Evolutionary conservation across 1,139 yeast species (phyloP).

Genomic region (Yamadazyma mexicana): DNA sequence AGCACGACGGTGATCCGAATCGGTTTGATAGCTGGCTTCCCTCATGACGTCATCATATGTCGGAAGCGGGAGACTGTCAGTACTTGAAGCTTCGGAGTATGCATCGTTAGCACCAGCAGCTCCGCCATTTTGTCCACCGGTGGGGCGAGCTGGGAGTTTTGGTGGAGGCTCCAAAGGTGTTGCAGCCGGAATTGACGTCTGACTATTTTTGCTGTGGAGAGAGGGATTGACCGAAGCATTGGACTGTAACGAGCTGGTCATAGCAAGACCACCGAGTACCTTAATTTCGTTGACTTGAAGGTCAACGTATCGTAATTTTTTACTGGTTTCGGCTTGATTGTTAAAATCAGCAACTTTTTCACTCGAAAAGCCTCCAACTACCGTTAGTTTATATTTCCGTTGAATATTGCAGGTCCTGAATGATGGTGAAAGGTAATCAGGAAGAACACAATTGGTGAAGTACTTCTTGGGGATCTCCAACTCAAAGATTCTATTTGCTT

Average conservation of each 20-base stretch:
- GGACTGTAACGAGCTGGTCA: slow-evolving; percentile 23
- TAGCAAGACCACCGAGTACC: slow-evolving; percentile 43
- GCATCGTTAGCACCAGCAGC: background rate
- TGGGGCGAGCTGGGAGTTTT: slow-evolving; percentile 2
- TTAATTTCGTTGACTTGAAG: slow-evolving; percentile 37
- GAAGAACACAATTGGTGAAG: slow-evolving; percentile 44
- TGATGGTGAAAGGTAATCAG: slow-evolving; percentile 52
- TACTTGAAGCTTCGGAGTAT: slow-evolving; percentile 4
- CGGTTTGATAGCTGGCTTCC: slow-evolving; percentile 26
- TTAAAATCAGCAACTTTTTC: slow-evolving; percentile 25
- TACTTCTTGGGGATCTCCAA: slow-evolving; percentile 46
- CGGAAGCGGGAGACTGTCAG: slow-evolving; percentile 24
- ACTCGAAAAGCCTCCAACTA: slow-evolving; percentile 47
- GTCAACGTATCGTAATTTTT: slow-evolving; percentile 30
- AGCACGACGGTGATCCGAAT: slow-evolving; percentile 29
- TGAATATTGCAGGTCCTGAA: slow-evolving; percentile 59
- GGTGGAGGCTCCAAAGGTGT: slow-evolving; percentile 4
- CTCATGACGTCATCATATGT: slow-evolving; percentile 39
- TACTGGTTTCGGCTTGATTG: slow-evolving; percentile 18
- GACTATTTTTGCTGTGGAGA: slow-evolving; percentile 4
- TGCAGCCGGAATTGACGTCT: background rate
- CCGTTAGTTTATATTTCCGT: slow-evolving; percentile 44
- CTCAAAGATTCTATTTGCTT: slow-evolving; percentile 30
- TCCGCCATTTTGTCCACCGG: too few relatives aligned
- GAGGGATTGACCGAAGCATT: slow-evolving; percentile 3